Evolutionary conservation across 1,284 basidiomycete species (phyloP).

Genomic region (Naganishia albida): DNA sequence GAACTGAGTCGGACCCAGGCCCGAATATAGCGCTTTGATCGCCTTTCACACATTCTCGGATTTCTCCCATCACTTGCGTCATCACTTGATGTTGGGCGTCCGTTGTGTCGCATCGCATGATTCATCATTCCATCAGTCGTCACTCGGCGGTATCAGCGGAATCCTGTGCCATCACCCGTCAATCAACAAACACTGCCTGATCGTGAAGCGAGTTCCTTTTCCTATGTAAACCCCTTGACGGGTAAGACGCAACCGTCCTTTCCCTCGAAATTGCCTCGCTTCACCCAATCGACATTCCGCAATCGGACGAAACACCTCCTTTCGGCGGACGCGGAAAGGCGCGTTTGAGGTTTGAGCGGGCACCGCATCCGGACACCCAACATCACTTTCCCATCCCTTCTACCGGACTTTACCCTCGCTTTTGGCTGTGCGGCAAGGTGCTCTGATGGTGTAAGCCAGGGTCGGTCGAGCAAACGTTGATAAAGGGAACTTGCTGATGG

Average conservation of each 20-base stretch:
- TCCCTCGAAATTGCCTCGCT: background rate
- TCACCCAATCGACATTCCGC: background rate
- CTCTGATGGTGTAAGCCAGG: slow-evolving; percentile 4
- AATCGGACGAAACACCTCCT: slow-evolving; percentile 23
- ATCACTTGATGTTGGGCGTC: background rate
- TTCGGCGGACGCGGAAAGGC: slow-evolving; percentile 15
- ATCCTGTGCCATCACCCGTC: background rate
- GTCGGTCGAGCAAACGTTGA: slow-evolving; percentile 1
- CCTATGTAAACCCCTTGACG: background rate
- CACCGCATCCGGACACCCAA: slow-evolving; percentile 12
- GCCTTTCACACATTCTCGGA: too few species aligned
- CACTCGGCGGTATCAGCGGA: background rate
- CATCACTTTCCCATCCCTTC: slow-evolving; percentile 28
- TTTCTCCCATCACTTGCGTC: too few species aligned
- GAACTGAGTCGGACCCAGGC: too few species aligned
- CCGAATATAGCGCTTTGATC: too few species aligned
- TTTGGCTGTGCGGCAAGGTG: slow-evolving; percentile 13
- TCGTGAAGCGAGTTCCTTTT: background rate
- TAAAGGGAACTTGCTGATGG: slow-evolving; percentile 23
- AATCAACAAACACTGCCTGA: background rate
- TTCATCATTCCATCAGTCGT: background rate
- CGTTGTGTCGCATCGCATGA: background rate
- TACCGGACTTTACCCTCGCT: slow-evolving; percentile 10
- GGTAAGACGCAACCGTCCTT: background rate
- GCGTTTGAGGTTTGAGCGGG: slow-evolving; percentile 7